A percentile compares a stretch with the other conserved stretches of the same genome.
These are phyloP conservation scores for Candida vartiovaarae DNA, from an alignment of 805 yeast genomes.

Conservation along the genomic window DNA sequence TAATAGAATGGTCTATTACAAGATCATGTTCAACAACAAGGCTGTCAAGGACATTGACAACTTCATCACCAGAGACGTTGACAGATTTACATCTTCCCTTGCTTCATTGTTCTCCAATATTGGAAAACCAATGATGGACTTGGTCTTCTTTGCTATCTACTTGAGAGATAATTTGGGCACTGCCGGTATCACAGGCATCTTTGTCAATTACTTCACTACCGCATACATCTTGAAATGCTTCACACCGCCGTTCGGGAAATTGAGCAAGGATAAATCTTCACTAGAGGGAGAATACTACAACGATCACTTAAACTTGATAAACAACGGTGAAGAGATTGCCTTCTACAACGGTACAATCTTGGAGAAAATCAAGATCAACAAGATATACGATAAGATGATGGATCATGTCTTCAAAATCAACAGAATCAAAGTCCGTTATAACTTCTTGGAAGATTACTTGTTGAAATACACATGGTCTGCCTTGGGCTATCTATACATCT, in stretches of 20 bases:
- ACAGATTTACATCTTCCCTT: slow-evolving; percentile 72
- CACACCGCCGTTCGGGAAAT: slow-evolving; percentile 80
- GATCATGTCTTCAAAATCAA: slow-evolving; percentile 48
- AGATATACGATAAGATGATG: slow-evolving; percentile 51
- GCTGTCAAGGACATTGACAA: slow-evolving; percentile 63
- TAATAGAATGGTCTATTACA: slow-evolving; percentile 74
- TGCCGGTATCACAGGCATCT: slow-evolving; percentile 76
- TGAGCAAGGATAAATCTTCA: slow-evolving; percentile 65
- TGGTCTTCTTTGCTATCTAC: slow-evolving; percentile 77
- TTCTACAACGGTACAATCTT: slow-evolving; percentile 84
- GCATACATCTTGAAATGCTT: slow-evolving; percentile 64
- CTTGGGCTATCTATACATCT: slow-evolving; percentile 85
- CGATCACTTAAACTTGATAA: slow-evolving; percentile 76
- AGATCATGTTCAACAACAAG: slow-evolving; percentile 47
- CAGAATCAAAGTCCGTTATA: slow-evolving; percentile 57
- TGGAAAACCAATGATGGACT: slow-evolving; percentile 88
- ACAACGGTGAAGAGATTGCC: slow-evolving; percentile 89
- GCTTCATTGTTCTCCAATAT: slow-evolving; percentile 80
- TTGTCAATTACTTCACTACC: slow-evolving; percentile 71
- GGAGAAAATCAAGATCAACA: slow-evolving; percentile 60
- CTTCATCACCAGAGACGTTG: slow-evolving; percentile 78
- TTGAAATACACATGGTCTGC: slow-evolving; percentile 94
- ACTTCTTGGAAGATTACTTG: slow-evolving; percentile 75
- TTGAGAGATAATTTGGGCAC: slow-evolving; percentile 81
- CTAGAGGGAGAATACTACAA: slow-evolving; percentile 87